Evolutionary conservation across 2,329 filamentous ascomycete genomes (phyloP).

Genomic region (Fusarium nurragi): DNA sequence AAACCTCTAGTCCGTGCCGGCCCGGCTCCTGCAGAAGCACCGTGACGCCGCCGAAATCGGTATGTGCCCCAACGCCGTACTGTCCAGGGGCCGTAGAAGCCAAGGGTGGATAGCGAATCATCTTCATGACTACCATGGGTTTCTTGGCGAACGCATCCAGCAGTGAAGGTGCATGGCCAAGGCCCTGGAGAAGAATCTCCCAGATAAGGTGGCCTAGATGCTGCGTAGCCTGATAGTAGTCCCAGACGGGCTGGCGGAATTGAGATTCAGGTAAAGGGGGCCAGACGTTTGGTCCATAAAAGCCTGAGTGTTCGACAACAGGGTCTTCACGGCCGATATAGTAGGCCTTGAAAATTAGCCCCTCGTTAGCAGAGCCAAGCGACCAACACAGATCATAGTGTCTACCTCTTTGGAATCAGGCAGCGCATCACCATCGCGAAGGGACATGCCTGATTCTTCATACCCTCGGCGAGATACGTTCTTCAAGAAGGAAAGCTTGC

Average conservation of each 20-base stretch:
- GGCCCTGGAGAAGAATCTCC: not conserved
- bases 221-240: conserved; percentile 13
- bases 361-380: no score
- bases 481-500: no score
- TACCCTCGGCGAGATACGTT: not conserved
- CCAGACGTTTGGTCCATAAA: not conserved
- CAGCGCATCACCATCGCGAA: not conserved
- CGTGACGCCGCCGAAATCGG: conserved; percentile 46
- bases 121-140: no score
- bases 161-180: not conserved
- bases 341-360: no score
- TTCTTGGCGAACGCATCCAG: no score
- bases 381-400: not conserved
- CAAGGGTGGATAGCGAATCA: no score
- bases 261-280: not conserved
- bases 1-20: conserved; percentile 45
- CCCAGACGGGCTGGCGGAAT: not conserved
- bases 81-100: not conserved
- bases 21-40: conserved; percentile 46
- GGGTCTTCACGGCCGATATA: no score
- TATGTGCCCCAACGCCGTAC: conserved; percentile 41
- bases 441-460: not conserved
- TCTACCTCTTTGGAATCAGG: not conserved
- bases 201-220: conserved; percentile 2
- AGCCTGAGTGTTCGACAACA: no score